Base-by-base conservation (phyloP, 176 grass and related monocot genomes). In the Carex pumila region DNA sequence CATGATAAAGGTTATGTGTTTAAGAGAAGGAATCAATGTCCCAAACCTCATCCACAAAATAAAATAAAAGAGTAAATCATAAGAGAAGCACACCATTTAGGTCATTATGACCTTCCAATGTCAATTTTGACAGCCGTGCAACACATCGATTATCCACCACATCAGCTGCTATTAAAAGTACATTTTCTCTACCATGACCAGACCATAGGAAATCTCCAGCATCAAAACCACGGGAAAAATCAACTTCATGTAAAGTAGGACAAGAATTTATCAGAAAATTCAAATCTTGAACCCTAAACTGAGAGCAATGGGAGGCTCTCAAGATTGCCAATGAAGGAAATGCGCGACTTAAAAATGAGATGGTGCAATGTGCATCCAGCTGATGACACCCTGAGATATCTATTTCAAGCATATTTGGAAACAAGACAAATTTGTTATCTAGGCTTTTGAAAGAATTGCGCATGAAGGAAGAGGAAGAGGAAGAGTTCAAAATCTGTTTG, bases 341-440 rank as follows among this genome's bases (percentile, higher is more conserved):
- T 53, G 50, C 72, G 2, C 11, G 21, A 7, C 45, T 31, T 6
- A 76, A 55, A 47, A 10, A 31, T 50, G 13, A 53, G 12, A 55
- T 5, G 32, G 72, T 76, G 49, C 12, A 22, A 55, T 3, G 37
- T 55, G 72, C 72, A 76, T 76, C 12, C 12, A 76, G 72, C 22
- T 76, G 72, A 76, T 53, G 72, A 76, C 72, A 76, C 22, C 49
- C 72, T 14, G 72, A 76, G 72, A 76, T 76, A 76, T 76, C 72
- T 76, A 76, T 76, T 76, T 30, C 72, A 76, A 76, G 72, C 49
- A 76, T 47, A 76, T 76, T 55, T 56, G 72, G 72, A 54, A 76
- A 54, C 31, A 13, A 21, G 72, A 32, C 55, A 22, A 55, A 41
- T 70, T 76, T 55, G 21, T 76, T 76, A 30, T 76, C 49, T 76